Evolutionary conservation across 2,329 filamentous ascomycete species (phyloP), one percentile per base, ranked within the genome.

Genomic region (Falciphora oryzae): DNA sequence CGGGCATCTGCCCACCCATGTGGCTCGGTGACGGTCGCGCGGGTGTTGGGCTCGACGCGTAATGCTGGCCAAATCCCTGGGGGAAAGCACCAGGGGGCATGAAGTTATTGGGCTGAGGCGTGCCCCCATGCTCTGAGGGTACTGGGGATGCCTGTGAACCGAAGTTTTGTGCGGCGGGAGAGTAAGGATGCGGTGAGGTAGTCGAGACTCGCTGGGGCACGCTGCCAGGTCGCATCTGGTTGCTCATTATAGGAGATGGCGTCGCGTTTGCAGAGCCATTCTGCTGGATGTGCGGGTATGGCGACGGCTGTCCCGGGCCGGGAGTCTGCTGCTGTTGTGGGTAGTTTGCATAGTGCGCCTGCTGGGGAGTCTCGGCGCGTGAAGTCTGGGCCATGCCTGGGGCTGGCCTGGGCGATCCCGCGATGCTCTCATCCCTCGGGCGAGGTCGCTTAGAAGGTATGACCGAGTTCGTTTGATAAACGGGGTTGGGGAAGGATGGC

Each of bases 341-440:
- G 75, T 89, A 94, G 69, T 86, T 87, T 32, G 88, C 81, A 71
- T 89, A 93, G 63, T 84, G 83, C 67, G 87, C 84, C 73, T 94
- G 91, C 72, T 92, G 91, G 44, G 94, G 94, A 35, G 94, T 98
- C 74, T 97, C 93, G 71, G 94, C 94, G 77, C 94, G 91, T 77
- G 94, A 96, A 29, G 86, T 87, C 61, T 91, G 90, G 35, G 92
- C 78, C 78, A 90, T 90, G 68, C 86, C 86, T 6, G 89, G 85
- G 65, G 89, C 88, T 73, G 89, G 90, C 72, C 89, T 85, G 63
- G 94, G 93, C 38, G 93, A 96, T 74, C 90, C 89, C 69, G 88
- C 89, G 73, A 95, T 84, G 73, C 89, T 93, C 76, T 97, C 93
- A 77, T 96, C 92, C 73, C 86, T 82, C 63, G 90, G 89, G 60